phyloP scores from a whole-genome alignment of 441 rosid species.

The Omphalea diandra region DNA sequence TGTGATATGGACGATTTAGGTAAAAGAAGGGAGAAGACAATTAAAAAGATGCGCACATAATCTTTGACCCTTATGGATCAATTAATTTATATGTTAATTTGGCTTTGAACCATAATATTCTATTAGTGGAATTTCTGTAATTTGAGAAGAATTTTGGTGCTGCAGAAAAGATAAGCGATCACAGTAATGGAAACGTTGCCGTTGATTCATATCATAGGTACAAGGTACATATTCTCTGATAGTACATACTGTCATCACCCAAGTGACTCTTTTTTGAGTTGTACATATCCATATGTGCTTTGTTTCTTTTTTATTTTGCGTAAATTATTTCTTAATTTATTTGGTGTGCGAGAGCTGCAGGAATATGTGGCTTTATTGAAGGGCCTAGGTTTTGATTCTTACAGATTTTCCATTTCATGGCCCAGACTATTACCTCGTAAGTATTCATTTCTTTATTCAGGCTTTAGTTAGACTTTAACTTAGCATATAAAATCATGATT shows the following conservation, averaged over 20 bases:
- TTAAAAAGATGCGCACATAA: too few species aligned
- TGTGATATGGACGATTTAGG: too few species aligned
- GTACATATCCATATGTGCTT: too few species aligned
- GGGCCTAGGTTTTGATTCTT: conserved; percentile 22
- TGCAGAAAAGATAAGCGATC: conserved; percentile 17
- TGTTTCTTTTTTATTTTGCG: neutral
- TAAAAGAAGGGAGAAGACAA: too few species aligned
- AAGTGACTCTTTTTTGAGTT: too few species aligned
- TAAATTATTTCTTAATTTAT: neutral
- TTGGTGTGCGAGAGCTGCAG: conserved; percentile 5
- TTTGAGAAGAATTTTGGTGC: neutral
- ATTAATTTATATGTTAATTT: neutral
- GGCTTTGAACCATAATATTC: neutral
- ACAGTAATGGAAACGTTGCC: conserved; percentile 11
- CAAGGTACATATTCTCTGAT: neutral
- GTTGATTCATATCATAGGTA: conserved; percentile 21
- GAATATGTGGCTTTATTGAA: conserved; percentile 25
- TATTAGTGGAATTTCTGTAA: neutral
- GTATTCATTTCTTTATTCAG: neutral
- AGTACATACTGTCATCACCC: neutral
- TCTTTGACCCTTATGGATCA: neutral
- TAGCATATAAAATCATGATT: neutral
- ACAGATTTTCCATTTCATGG: conserved; percentile 32
- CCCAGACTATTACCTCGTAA: conserved; percentile 28
- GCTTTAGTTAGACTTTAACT: neutral